Percentiles rank a stretch among this genome's conserved stretches.
These are phyloP conservation scores for Microthlaspi erraticum DNA, from an alignment of 345 rosid species.

Conservation along the genomic window DNA sequence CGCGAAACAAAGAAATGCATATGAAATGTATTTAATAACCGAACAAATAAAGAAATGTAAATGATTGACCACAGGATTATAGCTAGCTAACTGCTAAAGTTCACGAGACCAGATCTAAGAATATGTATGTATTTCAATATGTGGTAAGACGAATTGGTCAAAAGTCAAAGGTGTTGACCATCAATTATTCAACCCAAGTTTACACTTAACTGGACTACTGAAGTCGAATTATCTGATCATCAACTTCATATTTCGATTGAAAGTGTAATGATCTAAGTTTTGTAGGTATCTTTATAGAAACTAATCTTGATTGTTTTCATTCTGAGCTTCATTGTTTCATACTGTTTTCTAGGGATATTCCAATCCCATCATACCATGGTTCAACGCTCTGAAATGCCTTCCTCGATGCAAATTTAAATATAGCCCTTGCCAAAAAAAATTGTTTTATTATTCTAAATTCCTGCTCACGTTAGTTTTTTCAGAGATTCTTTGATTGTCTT, in stretches of 20 bases:
- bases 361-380: not conserved
- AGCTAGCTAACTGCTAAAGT: conserved; percentile 44
- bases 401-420: not conserved
- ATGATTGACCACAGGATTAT: conserved; percentile 36
- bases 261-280: not conserved
- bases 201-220: not conserved
- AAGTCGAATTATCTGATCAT: conserved; percentile 14
- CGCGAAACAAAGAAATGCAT: not conserved
- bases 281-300: not conserved
- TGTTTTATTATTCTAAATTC: no score
- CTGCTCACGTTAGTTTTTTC: not conserved
- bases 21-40: not conserved
- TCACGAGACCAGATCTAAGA: conserved; percentile 41
- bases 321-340: conserved; percentile 4
- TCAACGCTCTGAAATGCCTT: not conserved
- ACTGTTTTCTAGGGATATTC: conserved; percentile 16
- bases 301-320: not conserved
- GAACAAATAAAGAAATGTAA: conserved; percentile 21
- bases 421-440: no score
- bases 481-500: not conserved
- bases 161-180: conserved; percentile 45
- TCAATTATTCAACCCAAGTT: conserved; percentile 11
- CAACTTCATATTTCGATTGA: not conserved
- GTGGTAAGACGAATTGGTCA: conserved; percentile 33
- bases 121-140: conserved; percentile 21